A percentile compares a stretch with the other conserved stretches of the same genome.
Evolutionary conservation across 345 rosid genomes (phyloP).

Genomic region (Camelina hispida): DNA sequence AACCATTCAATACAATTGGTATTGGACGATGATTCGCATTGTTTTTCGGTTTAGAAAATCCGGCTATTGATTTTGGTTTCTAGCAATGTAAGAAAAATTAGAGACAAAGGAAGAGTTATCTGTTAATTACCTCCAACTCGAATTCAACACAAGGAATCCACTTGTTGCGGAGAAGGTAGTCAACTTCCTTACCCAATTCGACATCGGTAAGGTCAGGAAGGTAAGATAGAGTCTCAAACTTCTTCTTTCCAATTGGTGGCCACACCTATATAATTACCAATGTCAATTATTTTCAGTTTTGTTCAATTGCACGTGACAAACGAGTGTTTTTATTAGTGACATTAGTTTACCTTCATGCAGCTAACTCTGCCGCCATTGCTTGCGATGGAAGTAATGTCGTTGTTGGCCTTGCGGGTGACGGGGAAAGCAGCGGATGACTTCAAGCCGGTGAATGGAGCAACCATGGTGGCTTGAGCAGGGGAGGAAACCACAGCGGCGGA

Average conservation of each 20-base stretch:
- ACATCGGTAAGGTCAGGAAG: constrained; percentile 49
- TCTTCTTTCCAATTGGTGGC: constrained; percentile 57
- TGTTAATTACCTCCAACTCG: constrained; percentile 48
- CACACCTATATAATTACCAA: constrained; percentile 49
- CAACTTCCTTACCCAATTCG: constrained; percentile 50
- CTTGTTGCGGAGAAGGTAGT: constrained; percentile 58
- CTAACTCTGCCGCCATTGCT: constrained; percentile 58
- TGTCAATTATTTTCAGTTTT: background rate
- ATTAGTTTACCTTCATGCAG: constrained; percentile 52
- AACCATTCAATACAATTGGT: background rate
- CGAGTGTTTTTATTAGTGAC: background rate
- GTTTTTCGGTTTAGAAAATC: background rate
- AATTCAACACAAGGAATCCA: constrained; percentile 86
- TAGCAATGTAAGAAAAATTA: background rate
- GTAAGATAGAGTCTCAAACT: constrained; percentile 61
- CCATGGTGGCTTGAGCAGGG: constrained; percentile 56
- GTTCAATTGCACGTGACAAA: background rate
- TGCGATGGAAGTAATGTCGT: constrained; percentile 54
- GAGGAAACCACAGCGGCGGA: constrained; percentile 51
- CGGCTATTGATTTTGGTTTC: background rate
- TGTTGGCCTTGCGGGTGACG: constrained; percentile 50
- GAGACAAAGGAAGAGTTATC: background rate
- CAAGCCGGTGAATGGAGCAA: constrained; percentile 58
- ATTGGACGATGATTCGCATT: background rate
- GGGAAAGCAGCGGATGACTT: constrained; percentile 54